Evolutionary conservation across 192 early-diverging fungal genomes (phyloP), one percentile per base, ranked within the genome.

Genomic region (Diversispora epigaea): DNA sequence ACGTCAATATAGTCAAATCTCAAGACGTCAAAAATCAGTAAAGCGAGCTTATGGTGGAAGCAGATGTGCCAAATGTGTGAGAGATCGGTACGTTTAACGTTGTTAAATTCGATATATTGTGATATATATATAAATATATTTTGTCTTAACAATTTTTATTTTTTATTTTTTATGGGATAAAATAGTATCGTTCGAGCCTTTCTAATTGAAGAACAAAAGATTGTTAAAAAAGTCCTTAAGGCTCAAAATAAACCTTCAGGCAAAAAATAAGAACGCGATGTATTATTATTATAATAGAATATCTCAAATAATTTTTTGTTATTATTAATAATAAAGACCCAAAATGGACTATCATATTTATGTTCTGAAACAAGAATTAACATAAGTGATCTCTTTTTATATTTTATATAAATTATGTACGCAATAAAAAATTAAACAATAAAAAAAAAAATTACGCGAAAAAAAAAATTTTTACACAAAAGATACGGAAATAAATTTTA

Each of bases 161-260:
- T n/a, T n/a, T n/a, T n/a, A n/a, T n/a, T n/a, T n/a, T n/a, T 58
- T 2, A 10, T 10, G 4, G 41, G 5, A 64, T 80, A 79, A 76
- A 81, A 85, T 85, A 88, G 96, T 79, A 96, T 98, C 85, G 92
- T 98, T 71, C 95, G 97, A 77, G 94, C 97, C 77, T 98, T 98
- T 91, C 89, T 98, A 82, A 94, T 98, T 78, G 97, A 98, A 88
- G 97, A 98, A 89, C 97, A 98, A 91, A 98, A 98, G 94, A 97
- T 98, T 79, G 96, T 98, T 86, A 98, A 98, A 94, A 94, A 93
- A 87, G 94, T 98, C 76, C 89, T 97, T 84, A 98, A 97, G 93
- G 76, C 89, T 60, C 85, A 86, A 72, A 79, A 76, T 71, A 81
- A 87, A 80, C 78, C 76, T 60, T 75, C 47, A 15, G 55, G 21